phyloP scores from a whole-genome alignment of 352 stramenopile species.

The Globisporangium barbulae region DNA sequence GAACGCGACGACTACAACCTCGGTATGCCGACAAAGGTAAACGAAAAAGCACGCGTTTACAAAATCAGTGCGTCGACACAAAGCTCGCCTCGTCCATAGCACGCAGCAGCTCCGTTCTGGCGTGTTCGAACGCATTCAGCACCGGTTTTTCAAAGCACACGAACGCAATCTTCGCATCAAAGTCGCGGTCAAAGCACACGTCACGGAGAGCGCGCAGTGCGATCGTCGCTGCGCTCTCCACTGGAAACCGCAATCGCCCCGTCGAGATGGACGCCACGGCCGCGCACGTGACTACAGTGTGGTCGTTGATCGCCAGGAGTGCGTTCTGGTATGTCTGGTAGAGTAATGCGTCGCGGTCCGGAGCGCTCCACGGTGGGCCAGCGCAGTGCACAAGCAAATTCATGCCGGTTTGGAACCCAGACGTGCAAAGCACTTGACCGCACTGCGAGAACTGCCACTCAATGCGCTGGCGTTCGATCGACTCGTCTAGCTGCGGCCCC shows the following conservation, averaged over 20 bases:
- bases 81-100: neutral
- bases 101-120: neutral
- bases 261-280: constrained; percentile 61
- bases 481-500: constrained; percentile 25
- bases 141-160: constrained; percentile 48
- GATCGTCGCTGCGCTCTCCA: constrained; percentile 31
- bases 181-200: constrained; percentile 31
- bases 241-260: constrained; percentile 29
- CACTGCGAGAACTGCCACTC: neutral
- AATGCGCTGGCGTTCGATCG: constrained; percentile 5
- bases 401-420: constrained; percentile 38
- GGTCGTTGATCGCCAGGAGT: constrained; percentile 25
- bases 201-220: constrained; percentile 42
- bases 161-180: constrained; percentile 41
- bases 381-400: constrained; percentile 61
- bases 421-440: constrained; percentile 33
- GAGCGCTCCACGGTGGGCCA: constrained; percentile 18
- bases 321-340: constrained; percentile 58
- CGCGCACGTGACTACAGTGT: constrained; percentile 29
- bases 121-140: constrained; percentile 28
- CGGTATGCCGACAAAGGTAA: neutral
- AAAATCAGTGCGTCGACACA: neutral
- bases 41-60: neutral
- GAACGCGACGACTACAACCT: neutral
- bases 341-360: constrained; percentile 21